A percentile compares a stretch with the other conserved stretches of the same genome.
Evolutionary conservation across 805 yeast genomes (phyloP).

Genomic region (Candida broadrunensis): DNA sequence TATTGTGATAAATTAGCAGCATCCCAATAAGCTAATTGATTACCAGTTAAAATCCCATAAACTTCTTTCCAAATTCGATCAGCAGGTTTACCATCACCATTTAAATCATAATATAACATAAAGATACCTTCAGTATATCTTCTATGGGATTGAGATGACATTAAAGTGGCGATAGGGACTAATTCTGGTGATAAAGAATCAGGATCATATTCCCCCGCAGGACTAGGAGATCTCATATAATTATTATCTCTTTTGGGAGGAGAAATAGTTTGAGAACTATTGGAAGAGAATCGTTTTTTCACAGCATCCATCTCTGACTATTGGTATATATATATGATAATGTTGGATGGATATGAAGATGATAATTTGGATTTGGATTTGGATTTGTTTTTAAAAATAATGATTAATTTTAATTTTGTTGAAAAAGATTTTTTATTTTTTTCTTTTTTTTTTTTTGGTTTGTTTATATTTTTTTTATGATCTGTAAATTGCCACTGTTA

Average conservation of each 20-base stretch:
- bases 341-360: too few species aligned
- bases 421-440: too few species aligned
- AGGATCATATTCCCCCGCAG: conserved; percentile 8
- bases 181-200: conserved; percentile 45
- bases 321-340: background rate
- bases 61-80: conserved; percentile 89
- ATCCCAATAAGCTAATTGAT: conserved; percentile 91
- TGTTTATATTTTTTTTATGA: too few species aligned
- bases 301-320: conserved; percentile 19
- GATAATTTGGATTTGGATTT: too few species aligned
- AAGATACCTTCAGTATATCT: conserved; percentile 75
- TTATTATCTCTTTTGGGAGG: conserved; percentile 10
- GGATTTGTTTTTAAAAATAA: too few species aligned
- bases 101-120: conserved; percentile 68
- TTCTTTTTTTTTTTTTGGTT: too few species aligned
- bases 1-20: conserved; percentile 60
- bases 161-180: conserved; percentile 68
- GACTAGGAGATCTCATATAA: conserved; percentile 1
- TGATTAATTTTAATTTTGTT: too few species aligned
- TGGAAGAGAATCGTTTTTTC: conserved; percentile 22
- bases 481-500: too few species aligned
- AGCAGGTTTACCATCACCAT: conserved; percentile 82
- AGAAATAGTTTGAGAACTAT: conserved; percentile 9
- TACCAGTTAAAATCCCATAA: conserved; percentile 86
- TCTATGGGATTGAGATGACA: conserved; percentile 73